Evolutionary conservation across 257 asterid genomes (phyloP).

Genomic region (Galeopsis tetrahit): DNA sequence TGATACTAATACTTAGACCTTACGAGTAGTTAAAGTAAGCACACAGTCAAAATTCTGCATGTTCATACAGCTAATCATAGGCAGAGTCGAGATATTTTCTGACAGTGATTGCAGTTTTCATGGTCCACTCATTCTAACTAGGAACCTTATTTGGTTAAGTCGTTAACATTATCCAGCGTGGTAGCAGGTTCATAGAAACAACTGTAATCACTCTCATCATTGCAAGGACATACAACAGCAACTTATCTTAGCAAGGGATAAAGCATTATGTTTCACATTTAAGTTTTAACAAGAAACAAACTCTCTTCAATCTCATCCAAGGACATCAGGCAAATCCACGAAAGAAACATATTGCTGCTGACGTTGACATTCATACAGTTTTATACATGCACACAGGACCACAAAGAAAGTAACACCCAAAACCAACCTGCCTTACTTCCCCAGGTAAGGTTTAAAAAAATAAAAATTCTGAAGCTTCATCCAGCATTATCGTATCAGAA

Average conservation of each 20-base stretch:
- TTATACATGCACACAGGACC: background rate
- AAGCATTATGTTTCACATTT: background rate
- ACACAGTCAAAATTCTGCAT: background rate
- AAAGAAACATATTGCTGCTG: background rate
- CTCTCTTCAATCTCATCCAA: background rate
- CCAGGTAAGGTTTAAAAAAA: background rate
- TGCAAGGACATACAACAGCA: background rate
- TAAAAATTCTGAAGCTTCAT: background rate
- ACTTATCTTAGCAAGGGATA: background rate
- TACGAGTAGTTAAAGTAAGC: background rate
- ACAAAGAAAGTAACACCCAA: slow-evolving; percentile 1
- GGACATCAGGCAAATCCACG: slow-evolving; percentile 7
- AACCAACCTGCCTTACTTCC: background rate
- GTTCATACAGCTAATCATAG: background rate
- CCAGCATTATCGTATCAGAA: slow-evolving; percentile 4
- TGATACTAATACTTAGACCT: slow-evolving; percentile 12
- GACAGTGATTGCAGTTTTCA: background rate
- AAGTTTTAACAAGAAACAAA: background rate
- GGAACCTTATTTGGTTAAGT: background rate
- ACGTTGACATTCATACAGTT: slow-evolving; percentile 10
- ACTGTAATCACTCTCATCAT: slow-evolving; percentile 2
- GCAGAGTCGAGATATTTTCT: background rate
- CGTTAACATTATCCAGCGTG: background rate
- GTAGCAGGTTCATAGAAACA: background rate
- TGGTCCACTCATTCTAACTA: background rate